Percentiles rank a stretch among this genome's conserved stretches.
Evolutionary conservation across 768 basidiomycete genomes (phyloP).

Genomic region (Suillus subalutaceus): DNA sequence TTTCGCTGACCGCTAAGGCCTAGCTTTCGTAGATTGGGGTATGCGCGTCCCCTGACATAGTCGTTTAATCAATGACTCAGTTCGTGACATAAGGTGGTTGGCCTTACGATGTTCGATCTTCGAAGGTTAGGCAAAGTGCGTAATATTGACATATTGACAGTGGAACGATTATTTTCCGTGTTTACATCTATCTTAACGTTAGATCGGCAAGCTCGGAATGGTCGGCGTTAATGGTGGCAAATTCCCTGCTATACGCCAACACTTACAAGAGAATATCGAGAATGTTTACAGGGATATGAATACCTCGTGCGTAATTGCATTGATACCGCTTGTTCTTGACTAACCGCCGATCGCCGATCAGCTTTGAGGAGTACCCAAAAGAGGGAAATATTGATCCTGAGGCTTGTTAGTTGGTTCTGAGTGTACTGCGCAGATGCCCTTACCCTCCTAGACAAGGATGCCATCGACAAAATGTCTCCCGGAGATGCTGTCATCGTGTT

Average conservation of each 20-base stretch:
- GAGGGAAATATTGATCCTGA: slow-evolving; percentile 69
- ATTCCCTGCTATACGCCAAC: slow-evolving; percentile 83
- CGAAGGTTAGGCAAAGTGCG: slow-evolving; percentile 77
- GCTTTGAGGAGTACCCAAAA: slow-evolving; percentile 82
- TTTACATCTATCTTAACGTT: slow-evolving; percentile 13
- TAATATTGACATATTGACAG: slow-evolving; percentile 17
- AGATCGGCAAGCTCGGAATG: slow-evolving; percentile 81
- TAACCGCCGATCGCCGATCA: slow-evolving; percentile 28
- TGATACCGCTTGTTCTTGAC: background rate
- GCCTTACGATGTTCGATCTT: slow-evolving; percentile 86
- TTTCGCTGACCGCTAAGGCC: background rate
- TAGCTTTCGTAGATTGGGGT: slow-evolving; percentile 62
- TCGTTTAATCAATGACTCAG: slow-evolving; percentile 18
- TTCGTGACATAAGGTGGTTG: slow-evolving; percentile 67
- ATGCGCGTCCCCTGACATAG: slow-evolving; percentile 28
- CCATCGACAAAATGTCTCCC: slow-evolving; percentile 74
- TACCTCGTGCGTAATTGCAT: slow-evolving; percentile 55
- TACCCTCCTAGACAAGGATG: slow-evolving; percentile 67
- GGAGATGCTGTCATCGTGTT: slow-evolving; percentile 94
- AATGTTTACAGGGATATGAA: slow-evolving; percentile 88
- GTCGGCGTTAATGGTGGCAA: slow-evolving; percentile 88
- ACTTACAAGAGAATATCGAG: slow-evolving; percentile 81
- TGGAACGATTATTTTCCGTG: slow-evolving; percentile 8
- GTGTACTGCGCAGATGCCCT: slow-evolving; percentile 8
- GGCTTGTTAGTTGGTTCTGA: slow-evolving; percentile 66